Conservation (phyloP, 2,329 filamentous ascomycete genomes). For the Neonectria coccinea region DNA sequence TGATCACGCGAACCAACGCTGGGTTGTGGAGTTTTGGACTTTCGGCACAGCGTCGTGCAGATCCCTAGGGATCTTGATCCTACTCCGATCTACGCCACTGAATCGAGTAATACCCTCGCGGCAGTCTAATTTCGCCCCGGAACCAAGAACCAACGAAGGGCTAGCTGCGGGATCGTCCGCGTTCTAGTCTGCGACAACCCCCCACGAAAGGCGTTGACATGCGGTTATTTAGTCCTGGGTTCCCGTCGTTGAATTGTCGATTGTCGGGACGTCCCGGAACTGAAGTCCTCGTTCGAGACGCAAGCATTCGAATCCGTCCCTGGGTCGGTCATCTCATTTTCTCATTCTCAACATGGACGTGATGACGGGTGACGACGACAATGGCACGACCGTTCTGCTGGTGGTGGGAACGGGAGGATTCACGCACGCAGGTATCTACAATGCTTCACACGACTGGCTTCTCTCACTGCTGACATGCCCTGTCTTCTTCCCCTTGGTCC, state of each 20-base stretch:
- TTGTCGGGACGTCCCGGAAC: conserved; percentile 6
- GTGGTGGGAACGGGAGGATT: conserved; percentile 1
- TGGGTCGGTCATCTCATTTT: conserved; percentile 3
- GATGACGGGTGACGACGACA: not conserved
- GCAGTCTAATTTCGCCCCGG: not conserved
- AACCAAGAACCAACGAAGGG: not conserved
- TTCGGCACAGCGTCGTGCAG: not conserved
- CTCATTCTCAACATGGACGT: not conserved
- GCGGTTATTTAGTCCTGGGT: not conserved
- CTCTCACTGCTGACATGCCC: too few relatives aligned
- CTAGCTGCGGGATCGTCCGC: not conserved
- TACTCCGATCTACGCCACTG: not conserved
- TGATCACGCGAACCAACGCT: not conserved
- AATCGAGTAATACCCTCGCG: not conserved
- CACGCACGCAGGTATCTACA: not conserved
- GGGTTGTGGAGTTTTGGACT: not conserved
- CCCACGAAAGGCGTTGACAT: not conserved
- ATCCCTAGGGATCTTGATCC: not conserved
- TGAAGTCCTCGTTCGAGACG: not conserved
- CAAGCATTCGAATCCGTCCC: conserved; percentile 10
- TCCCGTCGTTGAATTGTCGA: not conserved
- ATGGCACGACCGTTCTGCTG: not conserved
- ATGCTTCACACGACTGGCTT: not conserved
- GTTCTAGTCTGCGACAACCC: not conserved
- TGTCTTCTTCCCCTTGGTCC: too few relatives aligned